Evolutionary conservation across 352 stramenopile species (phyloP).

Genomic region (Phytophthora meadii): DNA sequence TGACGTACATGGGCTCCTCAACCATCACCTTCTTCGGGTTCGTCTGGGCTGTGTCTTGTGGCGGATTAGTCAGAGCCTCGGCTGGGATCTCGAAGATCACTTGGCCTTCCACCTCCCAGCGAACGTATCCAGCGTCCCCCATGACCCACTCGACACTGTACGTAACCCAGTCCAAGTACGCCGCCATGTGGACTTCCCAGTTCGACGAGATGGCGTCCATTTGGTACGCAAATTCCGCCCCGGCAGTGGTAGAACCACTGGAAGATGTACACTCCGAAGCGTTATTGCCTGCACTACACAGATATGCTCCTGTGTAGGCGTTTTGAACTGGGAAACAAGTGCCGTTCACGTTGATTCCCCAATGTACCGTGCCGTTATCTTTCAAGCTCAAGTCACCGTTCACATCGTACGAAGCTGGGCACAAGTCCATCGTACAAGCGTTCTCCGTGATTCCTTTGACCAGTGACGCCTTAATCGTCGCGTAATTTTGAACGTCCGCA

Average conservation of each 20-base stretch:
- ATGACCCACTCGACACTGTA: constrained; percentile 56
- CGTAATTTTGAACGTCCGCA: constrained; percentile 40
- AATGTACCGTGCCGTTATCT: constrained; percentile 45
- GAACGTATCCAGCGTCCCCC: constrained; percentile 59
- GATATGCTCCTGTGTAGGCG: constrained; percentile 20
- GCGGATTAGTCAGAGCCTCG: constrained; percentile 31
- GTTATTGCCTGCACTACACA: constrained; percentile 65
- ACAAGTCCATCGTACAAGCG: constrained; percentile 45
- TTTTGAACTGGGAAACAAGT: constrained; percentile 53
- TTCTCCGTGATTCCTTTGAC: constrained; percentile 58
- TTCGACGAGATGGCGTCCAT: constrained; percentile 82
- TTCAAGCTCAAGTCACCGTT: constrained; percentile 56
- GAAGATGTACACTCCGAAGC: constrained; percentile 16
- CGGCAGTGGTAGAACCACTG: constrained; percentile 51
- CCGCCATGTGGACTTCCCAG: constrained; percentile 68
- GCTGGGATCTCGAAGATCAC: constrained; percentile 65
- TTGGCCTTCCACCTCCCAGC: constrained; percentile 61
- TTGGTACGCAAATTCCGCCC: constrained; percentile 64
- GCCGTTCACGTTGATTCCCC: constrained; percentile 68
- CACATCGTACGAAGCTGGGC: constrained; percentile 57
- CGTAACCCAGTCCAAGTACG: constrained; percentile 82
- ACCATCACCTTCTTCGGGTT: constrained; percentile 72
- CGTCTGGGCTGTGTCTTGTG: constrained; percentile 21
- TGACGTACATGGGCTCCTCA: constrained; percentile 92
- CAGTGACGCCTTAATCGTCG: constrained; percentile 42